Evolutionary conservation across 2,329 filamentous ascomycete genomes (phyloP), one percentile per base, ranked within the genome.

Genomic region (Penicillium digitatum): DNA sequence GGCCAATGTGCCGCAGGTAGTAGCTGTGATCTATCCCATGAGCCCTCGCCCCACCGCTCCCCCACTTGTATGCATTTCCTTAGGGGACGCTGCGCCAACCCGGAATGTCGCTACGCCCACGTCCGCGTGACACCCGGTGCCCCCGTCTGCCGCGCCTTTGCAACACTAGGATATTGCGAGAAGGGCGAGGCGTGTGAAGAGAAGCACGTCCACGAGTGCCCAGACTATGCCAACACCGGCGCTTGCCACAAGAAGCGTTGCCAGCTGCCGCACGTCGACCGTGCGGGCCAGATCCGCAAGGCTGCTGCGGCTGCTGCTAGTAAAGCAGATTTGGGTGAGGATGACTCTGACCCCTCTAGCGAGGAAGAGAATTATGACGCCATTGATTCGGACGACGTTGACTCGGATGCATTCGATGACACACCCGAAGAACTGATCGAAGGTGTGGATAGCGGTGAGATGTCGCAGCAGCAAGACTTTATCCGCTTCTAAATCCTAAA

Each of bases 191-290:
- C 80, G 52, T 97, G 94, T 75, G 75, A 83, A 57, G 85, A 94
- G 61, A 87, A 91, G 58, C 94, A 99, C 77, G 87, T 93, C 55
- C 87, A 88, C 75, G 93, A 97, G 74, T 97, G 94, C 74, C 93
- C 94, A 59, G 89, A 95, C 72, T 96, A 95, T 79, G 89, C 90
- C 81, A 95, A 96, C 76, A 90, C 84, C 57, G 93, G 93, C 66
- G 79, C 81, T 59, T 99, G 94, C 83, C 86, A 85, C 71, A 85
- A 83, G 71, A 85, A 87, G 74, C 86, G 87, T 62, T 97, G 93
- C 79, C 88, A 87, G 71, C 82, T 96, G 52, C 88, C 86, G 56
- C 94, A 99, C 76, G 85, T 93, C 71, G 89, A 94, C 76, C 86
- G 89, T 75, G 91, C 91, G 70, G 91, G 89, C 67, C 88, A 90